phyloP scores from a whole-genome alignment of 305 asterid genomes.

The Solanum hybrid region DNA sequence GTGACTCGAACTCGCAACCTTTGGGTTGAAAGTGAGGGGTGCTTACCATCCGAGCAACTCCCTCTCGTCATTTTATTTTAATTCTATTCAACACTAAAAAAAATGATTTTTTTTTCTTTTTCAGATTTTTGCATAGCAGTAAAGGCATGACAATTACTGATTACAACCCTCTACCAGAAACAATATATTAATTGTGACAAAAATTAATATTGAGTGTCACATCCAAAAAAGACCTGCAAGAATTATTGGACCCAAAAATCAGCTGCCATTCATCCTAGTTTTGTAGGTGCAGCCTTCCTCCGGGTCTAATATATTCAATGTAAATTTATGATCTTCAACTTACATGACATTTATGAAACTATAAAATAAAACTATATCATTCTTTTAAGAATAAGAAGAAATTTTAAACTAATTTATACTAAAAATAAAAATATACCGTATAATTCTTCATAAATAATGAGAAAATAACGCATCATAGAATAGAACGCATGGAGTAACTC shows the following conservation, averaged over 20 bases:
- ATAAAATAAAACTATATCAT: background rate
- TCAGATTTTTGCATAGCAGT: background rate
- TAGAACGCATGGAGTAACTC: background rate
- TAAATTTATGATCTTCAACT: background rate
- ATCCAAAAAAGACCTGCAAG: background rate
- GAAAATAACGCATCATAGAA: background rate
- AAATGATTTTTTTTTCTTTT: background rate
- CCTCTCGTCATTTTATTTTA: too few species aligned
- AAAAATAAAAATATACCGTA: background rate
- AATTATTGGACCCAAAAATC: background rate
- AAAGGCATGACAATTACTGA: background rate
- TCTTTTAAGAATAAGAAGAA: background rate
- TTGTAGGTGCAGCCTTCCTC: background rate
- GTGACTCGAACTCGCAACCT: too few species aligned
- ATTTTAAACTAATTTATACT: background rate
- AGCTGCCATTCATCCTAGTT: background rate
- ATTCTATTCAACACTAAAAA: background rate
- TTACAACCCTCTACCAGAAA: background rate
- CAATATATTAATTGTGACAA: background rate
- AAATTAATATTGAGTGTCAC: background rate
- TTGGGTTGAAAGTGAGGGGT: too few species aligned
- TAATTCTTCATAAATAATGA: background rate
- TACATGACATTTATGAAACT: background rate
- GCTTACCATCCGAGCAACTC: too few species aligned
- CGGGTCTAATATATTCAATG: background rate